A percentile compares a stretch with the other conserved stretches of the same genome.
Conservation (phyloP, 2,329 filamentous ascomycete species). For the Fusarium odoratissimum region DNA sequence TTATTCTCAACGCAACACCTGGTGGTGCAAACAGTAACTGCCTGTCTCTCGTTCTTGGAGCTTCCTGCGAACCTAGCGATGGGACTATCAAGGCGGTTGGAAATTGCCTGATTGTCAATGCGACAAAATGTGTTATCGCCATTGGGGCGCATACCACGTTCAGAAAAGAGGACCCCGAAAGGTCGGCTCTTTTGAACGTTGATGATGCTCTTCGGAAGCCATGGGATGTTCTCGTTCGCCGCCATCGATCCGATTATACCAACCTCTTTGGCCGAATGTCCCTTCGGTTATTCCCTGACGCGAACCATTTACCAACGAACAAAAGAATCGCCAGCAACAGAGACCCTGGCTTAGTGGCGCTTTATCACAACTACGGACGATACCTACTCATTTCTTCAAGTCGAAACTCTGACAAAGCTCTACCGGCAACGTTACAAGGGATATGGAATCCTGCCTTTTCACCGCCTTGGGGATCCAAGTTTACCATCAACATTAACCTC, state of each 20-base stretch:
- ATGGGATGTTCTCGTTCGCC: conserved; percentile 24
- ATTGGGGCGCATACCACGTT: conserved; percentile 43
- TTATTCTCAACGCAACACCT: conserved; percentile 35
- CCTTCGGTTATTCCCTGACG: conserved; percentile 38
- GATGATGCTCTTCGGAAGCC: conserved; percentile 35
- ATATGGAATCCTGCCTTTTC: conserved; percentile 50
- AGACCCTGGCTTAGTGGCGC: conserved; percentile 44
- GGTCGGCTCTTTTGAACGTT: conserved; percentile 39
- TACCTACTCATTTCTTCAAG: conserved; percentile 48
- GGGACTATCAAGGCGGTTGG: conserved; percentile 28
- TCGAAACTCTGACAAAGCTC: conserved; percentile 33
- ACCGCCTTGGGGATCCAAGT: conserved; percentile 59
- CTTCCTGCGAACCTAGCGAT: neutral
- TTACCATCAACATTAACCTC: conserved; percentile 63
- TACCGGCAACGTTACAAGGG: conserved; percentile 51
- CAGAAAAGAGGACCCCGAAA: conserved; percentile 31
- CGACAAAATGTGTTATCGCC: conserved; percentile 23
- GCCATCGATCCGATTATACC: conserved; percentile 37
- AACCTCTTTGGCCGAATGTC: conserved; percentile 26
- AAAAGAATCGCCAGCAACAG: conserved; percentile 17
- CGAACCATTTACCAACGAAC: conserved; percentile 38
- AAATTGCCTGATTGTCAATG: conserved; percentile 25
- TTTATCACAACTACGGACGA: conserved; percentile 50
- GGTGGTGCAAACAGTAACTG: conserved; percentile 38
- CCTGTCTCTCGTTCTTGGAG: conserved; percentile 28